Percentiles rank a stretch among this genome's conserved stretches.
phyloP scores from a whole-genome alignment of 2,329 filamentous ascomycete species.

The Trichophyton rubrum region DNA sequence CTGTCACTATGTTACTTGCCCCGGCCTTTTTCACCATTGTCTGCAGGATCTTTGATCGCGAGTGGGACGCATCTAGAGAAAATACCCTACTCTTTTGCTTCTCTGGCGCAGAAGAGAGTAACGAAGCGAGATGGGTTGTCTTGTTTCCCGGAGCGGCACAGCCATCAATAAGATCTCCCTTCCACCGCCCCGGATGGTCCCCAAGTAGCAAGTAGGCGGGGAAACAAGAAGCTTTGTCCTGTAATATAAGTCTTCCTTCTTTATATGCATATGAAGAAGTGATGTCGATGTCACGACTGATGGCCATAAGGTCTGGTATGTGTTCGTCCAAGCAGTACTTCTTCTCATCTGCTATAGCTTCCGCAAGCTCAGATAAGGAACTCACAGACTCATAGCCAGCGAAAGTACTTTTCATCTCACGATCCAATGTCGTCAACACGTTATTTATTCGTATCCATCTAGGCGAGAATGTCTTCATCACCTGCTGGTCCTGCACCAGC shows the following conservation, averaged over 20 bases:
- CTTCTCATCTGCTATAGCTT: conserved; percentile 15
- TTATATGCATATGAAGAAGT: conserved; percentile 61
- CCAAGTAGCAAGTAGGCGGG: conserved; percentile 73
- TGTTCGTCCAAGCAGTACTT: conserved; percentile 64
- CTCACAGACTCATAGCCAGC: conserved; percentile 46
- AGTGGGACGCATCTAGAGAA: conserved; percentile 29
- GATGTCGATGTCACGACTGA: conserved; percentile 60
- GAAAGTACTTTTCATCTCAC: conserved; percentile 67
- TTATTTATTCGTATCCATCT: conserved; percentile 86
- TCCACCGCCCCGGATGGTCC: conserved; percentile 36
- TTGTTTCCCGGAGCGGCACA: conserved; percentile 96
- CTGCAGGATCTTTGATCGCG: conserved; percentile 59
- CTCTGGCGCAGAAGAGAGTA: conserved; percentile 36
- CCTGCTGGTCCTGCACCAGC: conserved; percentile 27
- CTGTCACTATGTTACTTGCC: conserved; percentile 50
- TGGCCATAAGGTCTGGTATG: conserved; percentile 70
- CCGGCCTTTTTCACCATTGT: conserved; percentile 77
- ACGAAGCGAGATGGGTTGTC: conserved; percentile 79
- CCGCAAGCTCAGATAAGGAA: conserved; percentile 44
- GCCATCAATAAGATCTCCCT: conserved; percentile 72
- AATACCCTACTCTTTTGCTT: conserved; percentile 37
- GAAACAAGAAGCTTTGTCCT: conserved; percentile 96
- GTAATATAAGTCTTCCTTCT: conserved; percentile 68
- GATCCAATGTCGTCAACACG: conserved; percentile 55
- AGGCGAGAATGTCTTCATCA: conserved; percentile 44